Conservation (phyloP, 805 yeast genomes). For the Brettanomyces custersianus region DNA sequence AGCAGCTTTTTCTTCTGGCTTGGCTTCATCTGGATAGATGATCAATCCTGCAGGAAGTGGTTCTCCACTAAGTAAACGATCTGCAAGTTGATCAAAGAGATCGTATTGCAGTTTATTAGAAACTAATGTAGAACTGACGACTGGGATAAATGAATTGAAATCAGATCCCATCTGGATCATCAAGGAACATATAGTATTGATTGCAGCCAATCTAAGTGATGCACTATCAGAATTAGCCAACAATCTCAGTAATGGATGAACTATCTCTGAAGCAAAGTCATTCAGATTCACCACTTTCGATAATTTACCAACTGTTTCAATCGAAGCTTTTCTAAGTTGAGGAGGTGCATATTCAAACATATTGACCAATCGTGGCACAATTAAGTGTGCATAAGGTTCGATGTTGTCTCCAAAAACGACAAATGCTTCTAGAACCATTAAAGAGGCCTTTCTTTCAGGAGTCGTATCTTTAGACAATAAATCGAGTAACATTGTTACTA, state of each 20-base stretch:
- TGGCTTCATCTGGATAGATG: constrained; percentile 49
- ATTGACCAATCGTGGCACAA: constrained; percentile 78
- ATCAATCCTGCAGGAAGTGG: constrained; percentile 73
- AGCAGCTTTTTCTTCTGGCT: constrained; percentile 36
- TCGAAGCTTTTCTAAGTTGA: constrained; percentile 59
- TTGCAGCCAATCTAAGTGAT: constrained; percentile 54
- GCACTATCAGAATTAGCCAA: constrained; percentile 32
- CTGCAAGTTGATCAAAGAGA: constrained; percentile 73
- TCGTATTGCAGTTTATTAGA: constrained; percentile 59
- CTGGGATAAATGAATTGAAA: constrained; percentile 78
- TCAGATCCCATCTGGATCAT: constrained; percentile 78
- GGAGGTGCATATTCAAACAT: constrained; percentile 67
- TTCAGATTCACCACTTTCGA: constrained; percentile 63
- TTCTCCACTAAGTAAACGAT: constrained; percentile 71
- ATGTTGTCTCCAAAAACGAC: constrained; percentile 81
- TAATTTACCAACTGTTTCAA: constrained; percentile 74
- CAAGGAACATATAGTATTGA: constrained; percentile 73
- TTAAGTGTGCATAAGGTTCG: constrained; percentile 80
- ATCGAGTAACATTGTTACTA: constrained; percentile 66
- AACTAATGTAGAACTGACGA: constrained; percentile 57
- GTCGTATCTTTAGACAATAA: constrained; percentile 69
- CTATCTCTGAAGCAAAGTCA: constrained; percentile 85
- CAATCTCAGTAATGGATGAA: constrained; percentile 77
- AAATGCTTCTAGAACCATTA: constrained; percentile 71
- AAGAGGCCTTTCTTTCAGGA: constrained; percentile 48